Evolutionary conservation across 2,329 filamentous ascomycete genomes (phyloP).

Genomic region (Hirsutella minnesotensis): DNA sequence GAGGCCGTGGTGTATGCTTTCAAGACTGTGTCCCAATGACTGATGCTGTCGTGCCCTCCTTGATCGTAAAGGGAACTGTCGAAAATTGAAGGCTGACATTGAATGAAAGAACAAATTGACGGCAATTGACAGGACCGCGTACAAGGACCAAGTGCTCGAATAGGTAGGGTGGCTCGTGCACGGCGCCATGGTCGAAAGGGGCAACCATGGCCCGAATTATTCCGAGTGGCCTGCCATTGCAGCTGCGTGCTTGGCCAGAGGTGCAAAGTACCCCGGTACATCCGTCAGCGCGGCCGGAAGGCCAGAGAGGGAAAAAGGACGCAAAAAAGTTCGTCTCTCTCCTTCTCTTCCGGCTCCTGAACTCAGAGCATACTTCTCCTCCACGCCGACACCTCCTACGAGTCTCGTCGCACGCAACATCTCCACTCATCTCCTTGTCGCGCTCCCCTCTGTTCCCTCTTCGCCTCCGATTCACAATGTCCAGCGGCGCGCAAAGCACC

Average conservation of each 20-base stretch:
- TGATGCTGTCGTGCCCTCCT: too few relatives aligned
- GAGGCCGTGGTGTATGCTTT: too few relatives aligned
- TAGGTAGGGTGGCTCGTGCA: neutral
- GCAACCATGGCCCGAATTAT: neutral
- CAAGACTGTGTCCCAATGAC: too few relatives aligned
- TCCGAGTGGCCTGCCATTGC: neutral
- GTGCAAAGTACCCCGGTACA: neutral
- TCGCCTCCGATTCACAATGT: conserved; percentile 14
- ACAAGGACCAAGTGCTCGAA: neutral
- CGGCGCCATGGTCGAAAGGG: neutral
- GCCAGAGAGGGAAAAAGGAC: neutral
- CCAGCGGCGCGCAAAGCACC: conserved; percentile 22
- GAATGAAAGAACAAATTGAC: too few relatives aligned
- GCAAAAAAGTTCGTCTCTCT: conserved; percentile 1
- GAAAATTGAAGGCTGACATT: too few relatives aligned
- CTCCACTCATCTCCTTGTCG: conserved; percentile 2
- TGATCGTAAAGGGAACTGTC: too few relatives aligned
- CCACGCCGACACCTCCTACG: conserved; percentile 13
- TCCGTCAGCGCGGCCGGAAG: neutral
- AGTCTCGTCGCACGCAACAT: neutral
- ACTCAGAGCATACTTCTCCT: conserved; percentile 9
- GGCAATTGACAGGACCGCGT: neutral
- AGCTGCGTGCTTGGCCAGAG: neutral
- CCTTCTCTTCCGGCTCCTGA: neutral
- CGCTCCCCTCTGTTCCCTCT: conserved; percentile 6